Conservation (phyloP, 306 rosid genomes). For the Acacia crassicarpa region DNA sequence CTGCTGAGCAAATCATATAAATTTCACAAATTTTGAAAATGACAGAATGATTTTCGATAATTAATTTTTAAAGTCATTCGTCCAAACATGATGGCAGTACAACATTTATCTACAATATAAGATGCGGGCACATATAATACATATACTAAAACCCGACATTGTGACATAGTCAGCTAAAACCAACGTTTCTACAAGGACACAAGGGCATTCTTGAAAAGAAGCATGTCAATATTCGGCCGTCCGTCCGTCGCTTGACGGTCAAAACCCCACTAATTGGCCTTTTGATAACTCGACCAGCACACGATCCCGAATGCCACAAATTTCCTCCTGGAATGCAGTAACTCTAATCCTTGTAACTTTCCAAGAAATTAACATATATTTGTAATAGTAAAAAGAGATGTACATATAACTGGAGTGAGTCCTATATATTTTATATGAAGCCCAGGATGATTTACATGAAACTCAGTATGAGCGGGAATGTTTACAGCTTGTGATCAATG, state of each 20-base stretch:
- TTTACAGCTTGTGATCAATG: neutral
- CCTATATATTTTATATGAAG: neutral
- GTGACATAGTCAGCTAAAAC: neutral
- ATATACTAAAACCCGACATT: neutral
- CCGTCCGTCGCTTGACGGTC: neutral
- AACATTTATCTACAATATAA: neutral
- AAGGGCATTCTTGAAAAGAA: neutral
- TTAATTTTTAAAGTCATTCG: neutral
- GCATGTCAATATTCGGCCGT: neutral
- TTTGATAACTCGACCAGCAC: neutral
- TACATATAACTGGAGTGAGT: neutral
- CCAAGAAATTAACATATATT: neutral
- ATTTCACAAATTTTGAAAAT: neutral
- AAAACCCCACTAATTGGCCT: conserved; percentile 2
- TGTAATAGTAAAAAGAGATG: neutral
- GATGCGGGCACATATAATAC: neutral
- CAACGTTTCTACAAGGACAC: neutral
- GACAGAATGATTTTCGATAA: neutral
- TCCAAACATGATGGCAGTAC: neutral
- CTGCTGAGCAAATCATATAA: neutral
- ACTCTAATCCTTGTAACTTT: neutral
- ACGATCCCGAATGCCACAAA: neutral
- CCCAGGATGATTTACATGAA: neutral
- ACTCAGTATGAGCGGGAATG: neutral
- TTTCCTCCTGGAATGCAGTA: conserved; percentile 13